Base-by-base conservation (phyloP, 2,329 filamentous ascomycete species). In the Lecanicillium sp. region DNA sequence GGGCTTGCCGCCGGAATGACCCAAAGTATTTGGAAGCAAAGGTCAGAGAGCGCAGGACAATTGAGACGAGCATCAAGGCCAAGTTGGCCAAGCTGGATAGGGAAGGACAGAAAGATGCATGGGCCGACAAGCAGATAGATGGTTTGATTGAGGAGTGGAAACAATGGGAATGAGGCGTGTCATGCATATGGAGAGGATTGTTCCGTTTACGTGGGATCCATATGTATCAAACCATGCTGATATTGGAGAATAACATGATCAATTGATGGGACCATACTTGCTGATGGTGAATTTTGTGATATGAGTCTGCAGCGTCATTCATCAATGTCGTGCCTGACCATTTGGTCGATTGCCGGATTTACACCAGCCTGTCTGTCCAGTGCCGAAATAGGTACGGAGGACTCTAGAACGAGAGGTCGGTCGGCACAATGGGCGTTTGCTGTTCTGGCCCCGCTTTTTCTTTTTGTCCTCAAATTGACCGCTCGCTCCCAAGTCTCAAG, bases 1-100 rank as follows among this genome's bases (percentile, higher is more conserved):
- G 77, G 20, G 81, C 84, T 4, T 79, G 86, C 32, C 65, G 72
- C 40, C 71, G 71, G 27, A 74, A 82, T 37, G 84, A 94, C 51
- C 69, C 81, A 41, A 67, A 68, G 17, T 81, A 80, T 46, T 59
- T 95, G 29, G 65, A 71, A 30, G 49, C 46, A 17, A 76, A 73
- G 49, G 65, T 79, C 25, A 62, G 72, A 33, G 77, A 83, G 48
- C 67, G 80, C 48, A 68, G 74, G 48, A 66, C 70, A 3, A 71
- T 78, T 31, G 79, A 86, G 53, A 59, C 68, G 12, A 68, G 77
- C 32, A 75, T 81, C 40, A 65, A 77, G 33, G 71, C 72, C 31
- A 68, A 73, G 47, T 63, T 79, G 40, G 57, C 63, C 29, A 59
- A 61, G 44, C 48, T 74, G 38, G 59, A 67, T 30, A 55, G 53